phyloP scores from a whole-genome alignment of 2,329 filamentous ascomycete species.

The Xylariaceae sp. region DNA sequence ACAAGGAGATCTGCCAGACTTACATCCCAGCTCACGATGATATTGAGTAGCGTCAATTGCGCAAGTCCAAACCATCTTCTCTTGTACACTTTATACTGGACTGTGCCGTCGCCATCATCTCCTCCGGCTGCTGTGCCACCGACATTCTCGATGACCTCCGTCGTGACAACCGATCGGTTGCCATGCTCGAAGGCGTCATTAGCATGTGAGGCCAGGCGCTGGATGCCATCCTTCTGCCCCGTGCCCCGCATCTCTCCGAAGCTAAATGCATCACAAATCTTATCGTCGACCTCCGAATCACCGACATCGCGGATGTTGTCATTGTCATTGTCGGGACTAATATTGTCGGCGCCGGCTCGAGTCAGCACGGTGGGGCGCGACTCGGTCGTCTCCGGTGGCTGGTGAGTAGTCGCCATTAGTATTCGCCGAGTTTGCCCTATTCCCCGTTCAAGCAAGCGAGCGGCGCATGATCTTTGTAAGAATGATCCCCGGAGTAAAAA shows the following conservation, averaged over 20 bases:
- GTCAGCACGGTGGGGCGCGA: background rate
- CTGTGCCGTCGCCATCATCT: conserved; percentile 14
- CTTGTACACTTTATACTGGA: conserved; percentile 54
- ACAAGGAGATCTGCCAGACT: conserved; percentile 37
- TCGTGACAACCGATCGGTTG: background rate
- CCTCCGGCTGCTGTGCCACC: conserved; percentile 14
- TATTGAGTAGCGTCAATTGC: conserved; percentile 81
- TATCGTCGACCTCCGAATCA: conserved; percentile 17
- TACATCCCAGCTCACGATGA: conserved; percentile 93
- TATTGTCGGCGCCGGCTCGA: background rate
- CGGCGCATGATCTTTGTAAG: no score
- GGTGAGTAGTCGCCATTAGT: background rate
- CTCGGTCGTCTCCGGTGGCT: background rate
- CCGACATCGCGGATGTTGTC: conserved; percentile 1
- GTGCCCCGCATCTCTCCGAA: conserved; percentile 16
- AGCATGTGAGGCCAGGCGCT: conserved; percentile 20
- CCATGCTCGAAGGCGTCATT: conserved; percentile 13
- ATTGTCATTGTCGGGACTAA: background rate
- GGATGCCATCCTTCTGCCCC: conserved; percentile 15
- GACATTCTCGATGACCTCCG: conserved; percentile 13
- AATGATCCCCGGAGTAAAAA: no score
- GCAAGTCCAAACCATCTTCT: conserved; percentile 82
- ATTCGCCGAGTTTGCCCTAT: no score
- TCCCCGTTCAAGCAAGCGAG: no score
- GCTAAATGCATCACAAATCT: conserved; percentile 22